Conservation (phyloP, 768 basidiomycete species). For the Rhodocollybia butyracea region DNA sequence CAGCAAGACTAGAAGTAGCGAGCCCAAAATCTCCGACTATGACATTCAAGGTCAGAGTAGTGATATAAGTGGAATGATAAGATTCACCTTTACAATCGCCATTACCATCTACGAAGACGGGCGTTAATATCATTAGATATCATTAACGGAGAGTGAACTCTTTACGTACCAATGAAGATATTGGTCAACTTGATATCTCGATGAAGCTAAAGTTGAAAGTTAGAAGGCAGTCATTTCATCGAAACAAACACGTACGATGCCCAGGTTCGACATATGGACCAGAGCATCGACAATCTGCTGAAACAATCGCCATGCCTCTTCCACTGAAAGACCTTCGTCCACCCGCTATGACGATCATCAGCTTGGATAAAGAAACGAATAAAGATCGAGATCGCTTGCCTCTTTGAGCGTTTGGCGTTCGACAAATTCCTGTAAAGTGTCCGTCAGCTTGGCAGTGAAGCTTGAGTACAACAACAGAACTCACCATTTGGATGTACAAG, state of each 20-base stretch:
- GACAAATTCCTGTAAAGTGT: constrained; percentile 80
- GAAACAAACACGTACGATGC: constrained; percentile 53
- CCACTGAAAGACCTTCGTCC: constrained; percentile 76
- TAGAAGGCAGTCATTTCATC: neutral
- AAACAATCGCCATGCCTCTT: constrained; percentile 88
- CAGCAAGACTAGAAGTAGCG: constrained; percentile 78
- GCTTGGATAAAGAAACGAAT: neutral
- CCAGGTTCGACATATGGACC: constrained; percentile 82
- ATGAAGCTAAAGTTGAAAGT: constrained; percentile 46
- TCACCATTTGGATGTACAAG: constrained; percentile 92
- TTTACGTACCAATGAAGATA: constrained; percentile 79
- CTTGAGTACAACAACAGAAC: constrained; percentile 10
- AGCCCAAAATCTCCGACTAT: constrained; percentile 91
- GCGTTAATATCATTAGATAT: neutral
- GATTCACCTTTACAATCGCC: constrained; percentile 75
- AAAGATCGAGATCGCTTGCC: constrained; percentile 32
- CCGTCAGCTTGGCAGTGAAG: constrained; percentile 8
- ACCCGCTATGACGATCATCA: constrained; percentile 46
- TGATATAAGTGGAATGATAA: neutral
- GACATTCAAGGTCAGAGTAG: neutral
- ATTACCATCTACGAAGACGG: constrained; percentile 56
- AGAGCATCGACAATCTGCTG: constrained; percentile 88
- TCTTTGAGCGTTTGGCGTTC: constrained; percentile 89
- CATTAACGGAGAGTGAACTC: neutral
- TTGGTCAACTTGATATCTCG: constrained; percentile 92